Evolutionary conservation across 331 rosid species (phyloP), one percentile per base, ranked within the genome.

Genomic region (Malus hybrid): DNA sequence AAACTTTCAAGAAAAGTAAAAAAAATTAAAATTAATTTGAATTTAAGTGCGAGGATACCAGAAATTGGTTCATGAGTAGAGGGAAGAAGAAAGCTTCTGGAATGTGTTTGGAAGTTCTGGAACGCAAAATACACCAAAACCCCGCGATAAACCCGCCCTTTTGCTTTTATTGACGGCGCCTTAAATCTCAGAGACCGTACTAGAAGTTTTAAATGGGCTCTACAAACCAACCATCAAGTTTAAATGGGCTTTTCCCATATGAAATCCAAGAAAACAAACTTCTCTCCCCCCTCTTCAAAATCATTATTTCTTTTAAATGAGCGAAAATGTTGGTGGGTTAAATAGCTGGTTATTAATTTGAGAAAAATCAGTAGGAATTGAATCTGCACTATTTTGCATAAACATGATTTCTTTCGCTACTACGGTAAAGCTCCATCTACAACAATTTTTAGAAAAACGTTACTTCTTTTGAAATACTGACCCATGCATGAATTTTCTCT

Each of bases 21-120:
- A 26, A 62, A 26, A 19, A 28, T 62, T 2, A 14, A 78, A 3
- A 58, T 2, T 50, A 63, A 14, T 6, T 33, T 19, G 32, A 39
- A 66, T 10, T 14, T 0, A 30, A 22, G 2, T 13, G 11, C 33
- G 16, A 65, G 16, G 56, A 19, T 74, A 64, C 80, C 63, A 75
- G 77, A 71, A 71, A 55, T 1, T 26, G 50, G 34, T 20, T 70
- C 84, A 80, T 80, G 7, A 9, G 56, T 12, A 13, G 9, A 33
- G 2, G 22, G 14, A 29, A 13, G 24, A 22, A 4, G 26, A 42
- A 72, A 1, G 5, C 46, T 36, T 13, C 26, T 6, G 12, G 8
- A 24, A 33, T 20, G 67, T 15, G 7, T 5, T 8, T 3, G 10
- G 36, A 63, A 14, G 39, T 29, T 29, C 11, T 5, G 24, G 36